Conservation (phyloP, 1,284 basidiomycete genomes). For the Leccinum ponderosum region DNA sequence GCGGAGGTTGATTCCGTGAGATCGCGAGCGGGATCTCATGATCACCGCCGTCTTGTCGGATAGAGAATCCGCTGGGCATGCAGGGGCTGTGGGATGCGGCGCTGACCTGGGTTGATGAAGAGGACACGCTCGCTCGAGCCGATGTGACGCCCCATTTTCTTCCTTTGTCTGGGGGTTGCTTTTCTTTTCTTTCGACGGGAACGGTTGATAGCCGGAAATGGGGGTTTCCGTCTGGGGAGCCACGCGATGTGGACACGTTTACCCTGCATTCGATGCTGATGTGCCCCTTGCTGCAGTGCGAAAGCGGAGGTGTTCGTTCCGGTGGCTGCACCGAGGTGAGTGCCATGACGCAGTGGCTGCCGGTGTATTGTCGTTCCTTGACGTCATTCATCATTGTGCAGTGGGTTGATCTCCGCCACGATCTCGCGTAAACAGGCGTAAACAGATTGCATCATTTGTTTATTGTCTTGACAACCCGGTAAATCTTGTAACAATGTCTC, state of each 20-base stretch:
- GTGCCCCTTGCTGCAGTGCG: conserved; percentile 42
- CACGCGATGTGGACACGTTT: conserved; percentile 19
- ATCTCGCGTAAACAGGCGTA: conserved; percentile 39
- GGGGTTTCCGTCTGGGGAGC: conserved; percentile 14
- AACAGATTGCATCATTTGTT: conserved; percentile 30
- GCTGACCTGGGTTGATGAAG: conserved; percentile 4
- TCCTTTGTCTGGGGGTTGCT: background rate
- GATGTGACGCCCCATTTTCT: background rate
- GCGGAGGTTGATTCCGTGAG: conserved; percentile 10
- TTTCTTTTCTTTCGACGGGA: conserved; percentile 1
- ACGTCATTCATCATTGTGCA: conserved; percentile 24
- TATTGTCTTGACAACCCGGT: conserved; percentile 35
- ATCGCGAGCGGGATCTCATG: conserved; percentile 16
- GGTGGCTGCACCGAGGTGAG: conserved; percentile 74
- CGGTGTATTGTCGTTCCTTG: conserved; percentile 18
- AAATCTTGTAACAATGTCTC: background rate
- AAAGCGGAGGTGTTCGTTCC: conserved; percentile 84
- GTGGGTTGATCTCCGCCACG: conserved; percentile 50
- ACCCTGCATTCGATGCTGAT: conserved; percentile 18
- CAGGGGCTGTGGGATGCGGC: conserved; percentile 7
- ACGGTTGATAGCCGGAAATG: conserved; percentile 17
- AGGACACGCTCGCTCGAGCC: background rate
- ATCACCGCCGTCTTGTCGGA: conserved; percentile 4
- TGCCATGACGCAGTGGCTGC: conserved; percentile 24
- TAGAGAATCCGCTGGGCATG: conserved; percentile 5